Base-by-base conservation (phyloP, 164 flowering plant species). In the Vitis amurensis region DNA sequence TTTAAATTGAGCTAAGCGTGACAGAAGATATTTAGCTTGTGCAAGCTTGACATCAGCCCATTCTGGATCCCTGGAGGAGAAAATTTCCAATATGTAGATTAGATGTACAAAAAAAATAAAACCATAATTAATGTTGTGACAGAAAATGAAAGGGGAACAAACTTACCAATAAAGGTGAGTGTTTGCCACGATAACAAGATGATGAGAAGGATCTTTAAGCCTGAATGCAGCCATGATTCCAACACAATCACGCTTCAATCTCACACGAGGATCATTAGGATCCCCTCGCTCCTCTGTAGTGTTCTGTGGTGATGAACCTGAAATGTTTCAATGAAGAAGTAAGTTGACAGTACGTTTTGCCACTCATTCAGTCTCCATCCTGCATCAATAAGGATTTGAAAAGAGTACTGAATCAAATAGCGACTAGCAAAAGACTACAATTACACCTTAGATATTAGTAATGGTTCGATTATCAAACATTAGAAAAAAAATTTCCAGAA, bases 21-120 rank as follows among this genome's bases (percentile, higher is more conserved):
- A 81, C 9, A 88, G 76, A 47, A 92, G 90, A 81, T 95, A 95
- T 66, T 88, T 90, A 55, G 86, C 98, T 78, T 95, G 99, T 59
- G 96, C 99, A 63, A 92, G 89, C 85, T 95, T 95, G 74, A 95
- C 99, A 83, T 95, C 99, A 67, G 88, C 90, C 94, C 83, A 95
- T 69, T 88, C 85, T 71, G 99, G 99, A 77, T 95, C 96, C 99
- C 99, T 95, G 80, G 10, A 57, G 31, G 9, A 69, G 29, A 74
- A 50, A 27, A 31, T 47, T 19, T 51, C 59, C 29, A 50, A 50
- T 37, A 52, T 55, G 16, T 53, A 5, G 2, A 13, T 53, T 11
- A 55, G 49, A 57, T 57, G 27, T 14, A 57, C 6, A 17, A 15
- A 17, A 17, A 57, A 9, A 57, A 15, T 0, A 15, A 9, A 57